These are phyloP conservation scores for Darksidea phi DNA, from an alignment of 495 filamentous ascomycete genomes.

Conservation along the genomic window DNA sequence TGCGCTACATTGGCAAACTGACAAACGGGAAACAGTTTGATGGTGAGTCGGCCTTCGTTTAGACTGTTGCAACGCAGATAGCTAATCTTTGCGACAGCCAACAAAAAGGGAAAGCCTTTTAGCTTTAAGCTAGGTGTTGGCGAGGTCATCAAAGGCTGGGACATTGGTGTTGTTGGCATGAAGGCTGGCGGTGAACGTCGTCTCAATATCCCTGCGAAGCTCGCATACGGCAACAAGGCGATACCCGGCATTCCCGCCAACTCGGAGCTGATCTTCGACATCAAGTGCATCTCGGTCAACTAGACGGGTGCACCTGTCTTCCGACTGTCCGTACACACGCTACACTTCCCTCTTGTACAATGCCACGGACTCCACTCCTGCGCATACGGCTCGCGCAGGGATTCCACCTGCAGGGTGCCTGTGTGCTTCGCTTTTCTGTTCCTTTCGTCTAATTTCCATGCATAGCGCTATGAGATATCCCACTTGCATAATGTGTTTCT, in stretches of 20 bases:
- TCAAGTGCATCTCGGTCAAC: conserved; percentile 77
- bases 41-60: conserved; percentile 56
- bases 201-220: conserved; percentile 77
- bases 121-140: conserved; percentile 88
- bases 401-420: conserved; percentile 5
- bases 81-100: conserved; percentile 59
- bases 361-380: conserved; percentile 34
- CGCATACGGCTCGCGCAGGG: conserved; percentile 25
- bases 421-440: conserved; percentile 14
- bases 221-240: conserved; percentile 81
- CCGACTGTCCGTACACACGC: conserved; percentile 10
- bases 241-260: conserved; percentile 82
- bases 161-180: conserved; percentile 91
- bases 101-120: conserved; percentile 98
- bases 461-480: conserved; percentile 40
- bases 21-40: conserved; percentile 91
- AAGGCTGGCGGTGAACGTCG: conserved; percentile 87
- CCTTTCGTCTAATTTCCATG: conserved; percentile 21
- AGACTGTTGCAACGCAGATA: neutral
- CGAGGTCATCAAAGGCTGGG: conserved; percentile 98
- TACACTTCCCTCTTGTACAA: conserved; percentile 33
- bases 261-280: conserved; percentile 86
- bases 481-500: conserved; percentile 36
- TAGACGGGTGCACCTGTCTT: conserved; percentile 21
- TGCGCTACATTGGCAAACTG: conserved; percentile 96